A percentile compares a stretch with the other conserved stretches of the same genome.
These are phyloP conservation scores for Linderina pennispora DNA, from an alignment of 192 early-diverging fungal genomes.

Conservation along the genomic window DNA sequence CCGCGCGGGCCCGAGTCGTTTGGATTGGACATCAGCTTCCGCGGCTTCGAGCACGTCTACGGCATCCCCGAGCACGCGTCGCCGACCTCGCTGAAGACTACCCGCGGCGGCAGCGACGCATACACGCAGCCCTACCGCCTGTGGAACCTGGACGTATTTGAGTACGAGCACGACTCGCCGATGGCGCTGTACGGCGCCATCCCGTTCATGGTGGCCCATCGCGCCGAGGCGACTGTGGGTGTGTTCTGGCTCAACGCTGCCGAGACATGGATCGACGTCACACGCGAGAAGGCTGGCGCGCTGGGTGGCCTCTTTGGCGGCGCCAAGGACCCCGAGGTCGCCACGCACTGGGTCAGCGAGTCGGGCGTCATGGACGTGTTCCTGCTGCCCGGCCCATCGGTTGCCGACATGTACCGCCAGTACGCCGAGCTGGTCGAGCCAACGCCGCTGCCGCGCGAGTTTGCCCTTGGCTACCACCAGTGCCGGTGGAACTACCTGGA, in stretches of 20 bases:
- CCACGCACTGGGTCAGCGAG: conserved; percentile 93
- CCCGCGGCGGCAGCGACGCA: conserved; percentile 58
- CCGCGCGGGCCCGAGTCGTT: conserved; percentile 91
- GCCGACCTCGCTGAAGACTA: conserved; percentile 81
- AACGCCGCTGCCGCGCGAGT: conserved; percentile 77
- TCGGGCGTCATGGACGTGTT: conserved; percentile 87
- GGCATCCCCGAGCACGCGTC: conserved; percentile 95
- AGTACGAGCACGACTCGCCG: conserved; percentile 92
- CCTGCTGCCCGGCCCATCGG: conserved; percentile 68
- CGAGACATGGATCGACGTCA: conserved; percentile 98
- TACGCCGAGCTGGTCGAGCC: conserved; percentile 76
- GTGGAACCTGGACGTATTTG: conserved; percentile 98
- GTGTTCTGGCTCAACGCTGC: conserved; percentile 91
- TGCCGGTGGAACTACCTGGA: conserved; percentile 98
- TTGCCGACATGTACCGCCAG: conserved; percentile 61
- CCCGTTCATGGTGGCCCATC: conserved; percentile 91
- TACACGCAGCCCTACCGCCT: conserved; percentile 93
- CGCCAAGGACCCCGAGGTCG: conserved; percentile 14
- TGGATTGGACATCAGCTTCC: conserved; percentile 89
- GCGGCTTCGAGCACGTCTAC: conserved; percentile 81
- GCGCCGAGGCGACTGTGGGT: conserved; percentile 63
- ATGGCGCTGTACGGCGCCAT: conserved; percentile 95
- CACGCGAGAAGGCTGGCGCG: conserved; percentile 49
- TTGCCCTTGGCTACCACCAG: conserved; percentile 93
- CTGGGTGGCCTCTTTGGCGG: conserved; percentile 20